Conservation (phyloP, 2,329 filamentous ascomycete species). For the Clonostachys chloroleuca region DNA sequence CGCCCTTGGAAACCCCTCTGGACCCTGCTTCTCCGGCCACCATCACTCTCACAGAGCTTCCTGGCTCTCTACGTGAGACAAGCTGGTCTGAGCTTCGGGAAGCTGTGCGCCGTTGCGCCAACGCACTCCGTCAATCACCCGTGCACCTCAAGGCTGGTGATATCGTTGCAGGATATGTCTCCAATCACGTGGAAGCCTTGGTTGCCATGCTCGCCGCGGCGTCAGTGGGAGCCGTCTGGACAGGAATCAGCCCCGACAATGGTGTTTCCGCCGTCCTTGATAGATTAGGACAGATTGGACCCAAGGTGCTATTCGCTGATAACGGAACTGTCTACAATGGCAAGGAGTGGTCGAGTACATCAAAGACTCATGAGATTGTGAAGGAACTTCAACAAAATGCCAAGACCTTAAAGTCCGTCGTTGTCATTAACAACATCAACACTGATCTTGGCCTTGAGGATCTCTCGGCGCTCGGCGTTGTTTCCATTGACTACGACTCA, state of each 20-base stretch:
- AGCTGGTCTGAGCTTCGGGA: constrained; percentile 81
- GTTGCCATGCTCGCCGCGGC: constrained; percentile 84
- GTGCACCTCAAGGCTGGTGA: constrained; percentile 54
- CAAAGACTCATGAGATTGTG: constrained; percentile 77
- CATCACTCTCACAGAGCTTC: constrained; percentile 75
- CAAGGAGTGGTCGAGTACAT: constrained; percentile 75
- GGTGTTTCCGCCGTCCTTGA: constrained; percentile 90
- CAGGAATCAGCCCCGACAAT: constrained; percentile 86
- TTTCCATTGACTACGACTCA: constrained; percentile 35
- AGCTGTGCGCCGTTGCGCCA: constrained; percentile 68
- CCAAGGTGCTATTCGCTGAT: constrained; percentile 79
- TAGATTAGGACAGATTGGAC: constrained; percentile 78
- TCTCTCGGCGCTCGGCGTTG: constrained; percentile 30
- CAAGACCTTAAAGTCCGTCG: constrained; percentile 56
- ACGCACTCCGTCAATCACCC: constrained; percentile 54
- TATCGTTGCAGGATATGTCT: constrained; percentile 71
- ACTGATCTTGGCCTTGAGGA: constrained; percentile 35
- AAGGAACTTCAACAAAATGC: constrained; percentile 53
- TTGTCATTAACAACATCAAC: constrained; percentile 68
- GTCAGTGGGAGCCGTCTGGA: constrained; percentile 86
- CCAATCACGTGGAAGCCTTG: constrained; percentile 83
- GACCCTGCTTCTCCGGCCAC: constrained; percentile 63
- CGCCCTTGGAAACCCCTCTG: constrained; percentile 33
- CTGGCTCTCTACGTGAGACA: constrained; percentile 42
- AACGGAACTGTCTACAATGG: constrained; percentile 90